These are phyloP conservation scores for Dactylonectria macrodidyma DNA, from an alignment of 2,329 filamentous ascomycete species.

Conservation along the genomic window DNA sequence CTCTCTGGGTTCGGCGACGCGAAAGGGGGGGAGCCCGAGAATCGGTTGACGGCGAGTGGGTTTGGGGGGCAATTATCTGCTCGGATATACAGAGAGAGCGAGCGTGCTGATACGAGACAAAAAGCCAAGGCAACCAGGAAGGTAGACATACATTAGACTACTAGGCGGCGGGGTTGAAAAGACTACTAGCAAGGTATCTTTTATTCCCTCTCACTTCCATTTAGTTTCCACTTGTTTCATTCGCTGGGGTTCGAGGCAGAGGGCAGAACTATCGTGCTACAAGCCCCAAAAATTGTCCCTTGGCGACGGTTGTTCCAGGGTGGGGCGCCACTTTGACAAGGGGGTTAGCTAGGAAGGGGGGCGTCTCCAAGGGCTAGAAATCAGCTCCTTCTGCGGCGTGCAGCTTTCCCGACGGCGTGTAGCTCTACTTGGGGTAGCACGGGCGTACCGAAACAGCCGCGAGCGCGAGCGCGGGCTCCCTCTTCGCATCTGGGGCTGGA, in stretches of 20 bases:
- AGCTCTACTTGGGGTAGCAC: too few species aligned
- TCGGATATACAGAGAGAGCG: background rate
- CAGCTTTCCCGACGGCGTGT: too few species aligned
- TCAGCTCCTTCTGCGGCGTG: too few species aligned
- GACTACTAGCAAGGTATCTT: background rate
- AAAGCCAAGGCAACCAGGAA: background rate
- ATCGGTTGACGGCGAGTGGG: background rate
- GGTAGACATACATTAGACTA: background rate
- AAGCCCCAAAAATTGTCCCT: slow-evolving; percentile 7
- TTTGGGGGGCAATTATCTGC: background rate
- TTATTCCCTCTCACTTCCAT: slow-evolving; percentile 3
- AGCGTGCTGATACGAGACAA: background rate
- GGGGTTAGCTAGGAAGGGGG: background rate
- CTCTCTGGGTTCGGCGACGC: background rate
- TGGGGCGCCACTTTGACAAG: slow-evolving; percentile 17
- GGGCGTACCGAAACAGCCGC: too few species aligned
- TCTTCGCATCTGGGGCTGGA: too few species aligned
- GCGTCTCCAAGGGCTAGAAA: too few species aligned
- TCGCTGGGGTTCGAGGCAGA: slow-evolving; percentile 8
- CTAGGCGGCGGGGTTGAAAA: background rate
- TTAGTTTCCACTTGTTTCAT: slow-evolving; percentile 4
- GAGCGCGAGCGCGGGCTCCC: too few species aligned
- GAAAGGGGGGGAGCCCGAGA: background rate
- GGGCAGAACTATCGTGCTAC: slow-evolving; percentile 22
- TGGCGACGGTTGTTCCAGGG: slow-evolving; percentile 12